Evolutionary conservation across 148 eudicot species (phyloP), one percentile per base, ranked within the genome.

Genomic region (Cornus florida): DNA sequence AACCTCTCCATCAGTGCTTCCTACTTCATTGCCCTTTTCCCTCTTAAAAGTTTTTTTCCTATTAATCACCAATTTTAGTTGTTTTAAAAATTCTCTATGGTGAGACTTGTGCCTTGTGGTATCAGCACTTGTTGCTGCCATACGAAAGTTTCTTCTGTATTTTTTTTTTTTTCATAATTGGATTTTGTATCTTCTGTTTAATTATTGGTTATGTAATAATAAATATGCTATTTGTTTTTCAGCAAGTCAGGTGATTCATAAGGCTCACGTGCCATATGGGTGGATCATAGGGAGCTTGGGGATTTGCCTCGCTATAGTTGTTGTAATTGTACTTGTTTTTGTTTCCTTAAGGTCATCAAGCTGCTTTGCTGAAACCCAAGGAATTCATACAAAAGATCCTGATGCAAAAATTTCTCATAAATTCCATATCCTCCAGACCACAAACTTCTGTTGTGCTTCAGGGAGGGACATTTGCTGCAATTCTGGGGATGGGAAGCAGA

Each of bases 271-370:
- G 69, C 92, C 92, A 38, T 92, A 89, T 79, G 87, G 88, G 83
- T 96, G 99, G 99, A 93, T 96, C 64, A 68, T 93, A 23, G 99
- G 95, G 73, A 83, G 97, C 74, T 53, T 87, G 33, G 93, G 91
- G 65, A 82, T 83, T 80, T 91, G 86, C 81, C 78, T 96, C 77
- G 92, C 80, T 75, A 76, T 96, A 79, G 69, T 92, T 74, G 41
- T 93, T 67, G 70, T 89, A 50, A 77, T 85, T 72, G 87, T 91
- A 64, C 66, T 90, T 70, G 46, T 90, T 75, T 89, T 89, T 77
- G 73, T 93, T 53, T 79, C 78, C 69, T 79, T 86, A 85, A 87
- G 88, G 81, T 85, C 94, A 68, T 90, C 97, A 31, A 73, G 81
- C 60, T 88, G 88, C 84, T 84, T 79, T 43, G 39, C 78, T 31